These are phyloP conservation scores for Pseudohyphozyma bogoriensis DNA, from an alignment of 768 basidiomycete species.

Conservation along the genomic window DNA sequence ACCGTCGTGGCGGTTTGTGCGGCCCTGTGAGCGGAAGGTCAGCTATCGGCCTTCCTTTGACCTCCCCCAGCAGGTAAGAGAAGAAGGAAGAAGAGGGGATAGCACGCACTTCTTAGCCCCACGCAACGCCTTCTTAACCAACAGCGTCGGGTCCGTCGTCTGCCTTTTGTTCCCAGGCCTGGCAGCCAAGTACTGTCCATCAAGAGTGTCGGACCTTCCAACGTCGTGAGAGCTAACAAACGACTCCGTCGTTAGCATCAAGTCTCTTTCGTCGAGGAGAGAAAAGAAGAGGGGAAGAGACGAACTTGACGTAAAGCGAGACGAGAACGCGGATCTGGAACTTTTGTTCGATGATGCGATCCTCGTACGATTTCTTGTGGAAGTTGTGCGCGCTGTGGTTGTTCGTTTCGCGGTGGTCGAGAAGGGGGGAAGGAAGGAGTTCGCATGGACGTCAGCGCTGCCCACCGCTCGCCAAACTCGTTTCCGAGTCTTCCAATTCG, in stretches of 20 bases:
- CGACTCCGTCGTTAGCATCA: not conserved
- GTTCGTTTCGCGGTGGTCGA: not conserved
- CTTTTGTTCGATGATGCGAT: conserved; percentile 74
- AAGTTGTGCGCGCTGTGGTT: conserved; percentile 36
- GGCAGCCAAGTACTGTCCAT: conserved; percentile 38
- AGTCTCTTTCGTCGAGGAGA: not conserved
- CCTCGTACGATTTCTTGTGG: conserved; percentile 45
- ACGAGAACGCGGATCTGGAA: conserved; percentile 61
- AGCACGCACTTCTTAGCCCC: conserved; percentile 45
- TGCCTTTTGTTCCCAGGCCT: conserved; percentile 37
- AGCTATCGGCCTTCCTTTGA: too few species aligned
- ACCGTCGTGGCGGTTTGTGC: conserved; percentile 75
- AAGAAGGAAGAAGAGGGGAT: not conserved
- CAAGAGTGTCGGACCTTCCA: conserved; percentile 56
- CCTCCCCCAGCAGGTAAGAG: too few species aligned
- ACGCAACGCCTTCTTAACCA: conserved; percentile 61
- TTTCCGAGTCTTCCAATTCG: too few species aligned
- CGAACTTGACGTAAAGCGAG: conserved; percentile 53
- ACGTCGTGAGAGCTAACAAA: conserved; percentile 55
- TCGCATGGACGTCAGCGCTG: too few species aligned
- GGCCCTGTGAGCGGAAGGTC: conserved; percentile 40
- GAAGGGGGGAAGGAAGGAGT: not conserved
- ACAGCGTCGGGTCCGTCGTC: conserved; percentile 47
- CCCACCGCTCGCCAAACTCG: too few species aligned
- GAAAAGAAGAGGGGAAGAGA: not conserved